Evolutionary conservation across 352 stramenopile species (phyloP), one percentile per base, ranked within the genome.

Genomic region (Phytophthora meadii): DNA sequence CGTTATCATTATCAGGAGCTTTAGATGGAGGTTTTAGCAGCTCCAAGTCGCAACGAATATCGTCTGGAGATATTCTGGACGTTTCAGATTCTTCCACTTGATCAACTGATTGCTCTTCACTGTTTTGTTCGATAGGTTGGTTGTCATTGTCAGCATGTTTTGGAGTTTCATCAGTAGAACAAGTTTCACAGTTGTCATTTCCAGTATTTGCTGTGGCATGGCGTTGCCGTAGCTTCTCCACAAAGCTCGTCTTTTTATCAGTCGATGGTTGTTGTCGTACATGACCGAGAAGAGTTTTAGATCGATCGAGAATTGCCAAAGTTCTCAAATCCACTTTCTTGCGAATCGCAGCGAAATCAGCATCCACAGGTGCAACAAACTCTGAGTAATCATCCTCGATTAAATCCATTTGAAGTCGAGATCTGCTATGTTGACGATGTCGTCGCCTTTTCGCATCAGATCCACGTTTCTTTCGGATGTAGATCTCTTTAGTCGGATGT

Each of bases 1-100:
- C 80, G n/a, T 83, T 72, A 25, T 90, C 82, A 17, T 89, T 89
- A 32, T 85, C 75, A 34, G 80, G 82, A 19, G 69, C 57, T 61
- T 79, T 71, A 15, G 74, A 58, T 5, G 80, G 79, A 41, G 79
- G 82, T 7, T 75, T 61, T 2, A 93, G 70, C 10, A 93, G 67
- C 4, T 89, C 83, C 7, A 87, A 75, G 12, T 92, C 75, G 32
- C 74, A 88, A 5, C 32, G 61, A 52, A 70, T 70, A 36, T 37
- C 50, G 24, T 59, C 40, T 30, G 57, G 32, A 40, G 48, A 65
- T 6, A 65, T 10, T 24, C 14, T 59, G 6, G 12, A 6, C 7
- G 41, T 39, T 19, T 60, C 50, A 9, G 3, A 17, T 46, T 36
- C 40, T 44, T 37, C 49, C 9, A 46, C 15, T 36, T 27, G 17